A percentile compares a stretch with the other conserved stretches of the same genome.
Conservation (phyloP, 108 stramenopile species). For the Cyclotella cryptica region DNA sequence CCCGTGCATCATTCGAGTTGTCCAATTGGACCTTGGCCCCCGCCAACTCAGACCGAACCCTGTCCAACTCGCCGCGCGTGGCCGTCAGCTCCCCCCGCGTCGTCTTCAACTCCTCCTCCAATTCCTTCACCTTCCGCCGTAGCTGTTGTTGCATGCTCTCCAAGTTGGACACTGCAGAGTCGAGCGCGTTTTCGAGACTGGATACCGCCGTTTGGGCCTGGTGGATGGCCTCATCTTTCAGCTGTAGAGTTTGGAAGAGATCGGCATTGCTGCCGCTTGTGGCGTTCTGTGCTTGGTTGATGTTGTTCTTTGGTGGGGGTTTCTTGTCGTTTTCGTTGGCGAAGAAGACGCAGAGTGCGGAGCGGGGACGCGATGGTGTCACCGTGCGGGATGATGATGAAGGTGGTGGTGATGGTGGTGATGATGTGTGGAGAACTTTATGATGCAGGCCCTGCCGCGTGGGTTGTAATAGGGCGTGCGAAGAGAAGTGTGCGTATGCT, state of each 20-base stretch:
- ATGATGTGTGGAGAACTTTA: neutral
- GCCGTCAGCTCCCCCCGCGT: conserved; percentile 15
- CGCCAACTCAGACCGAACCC: conserved; percentile 6
- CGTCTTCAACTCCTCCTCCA: conserved; percentile 21
- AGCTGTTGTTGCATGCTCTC: conserved; percentile 50
- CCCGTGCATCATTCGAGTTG: neutral
- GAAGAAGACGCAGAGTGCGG: conserved; percentile 3
- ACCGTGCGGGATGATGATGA: neutral
- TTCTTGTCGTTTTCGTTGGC: conserved; percentile 5
- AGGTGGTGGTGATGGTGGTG: neutral
- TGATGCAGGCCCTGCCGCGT: neutral
- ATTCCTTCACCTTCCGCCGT: conserved; percentile 20
- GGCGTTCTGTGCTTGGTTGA: neutral
- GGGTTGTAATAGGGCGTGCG: neutral
- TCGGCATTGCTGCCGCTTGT: conserved; percentile 7
- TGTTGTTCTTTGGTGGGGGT: neutral
- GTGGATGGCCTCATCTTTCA: conserved; percentile 45
- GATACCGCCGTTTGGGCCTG: conserved; percentile 48
- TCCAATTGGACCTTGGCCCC: conserved; percentile 18
- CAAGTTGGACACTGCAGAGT: conserved; percentile 42
- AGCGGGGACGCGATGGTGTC: neutral
- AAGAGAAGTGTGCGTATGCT: neutral
- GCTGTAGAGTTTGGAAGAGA: conserved; percentile 28
- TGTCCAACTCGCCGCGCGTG: conserved; percentile 19
- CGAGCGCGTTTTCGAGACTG: conserved; percentile 38